A percentile compares a stretch with the other conserved stretches of the same genome.
Conservation (phyloP, 1,139 yeast genomes). For the Yamadazyma epiphylla region DNA sequence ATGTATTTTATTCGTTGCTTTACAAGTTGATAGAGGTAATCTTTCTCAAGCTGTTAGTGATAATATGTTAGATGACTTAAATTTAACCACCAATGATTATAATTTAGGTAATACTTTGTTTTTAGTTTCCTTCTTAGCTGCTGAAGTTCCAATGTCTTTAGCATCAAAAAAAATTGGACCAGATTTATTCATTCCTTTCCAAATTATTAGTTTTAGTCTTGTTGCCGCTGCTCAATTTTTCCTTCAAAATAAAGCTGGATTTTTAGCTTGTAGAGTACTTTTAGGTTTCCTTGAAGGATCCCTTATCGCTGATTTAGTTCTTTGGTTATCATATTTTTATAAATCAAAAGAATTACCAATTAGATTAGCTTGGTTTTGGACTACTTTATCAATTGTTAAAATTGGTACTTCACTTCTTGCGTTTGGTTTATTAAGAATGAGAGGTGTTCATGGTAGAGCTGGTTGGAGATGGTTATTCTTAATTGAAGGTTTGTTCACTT, state of each 20-base stretch:
- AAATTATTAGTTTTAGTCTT: constrained; percentile 23
- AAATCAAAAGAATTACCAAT: constrained; percentile 22
- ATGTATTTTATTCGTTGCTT: constrained; percentile 26
- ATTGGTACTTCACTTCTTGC: constrained; percentile 25
- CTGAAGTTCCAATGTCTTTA: constrained; percentile 32
- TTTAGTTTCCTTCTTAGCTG: constrained; percentile 27
- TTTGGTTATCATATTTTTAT: constrained; percentile 31
- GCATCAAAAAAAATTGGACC: constrained; percentile 30
- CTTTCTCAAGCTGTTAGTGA: constrained; percentile 27
- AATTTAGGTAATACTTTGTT: constrained; percentile 29
- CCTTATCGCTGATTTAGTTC: constrained; percentile 25
- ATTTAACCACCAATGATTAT: constrained; percentile 25
- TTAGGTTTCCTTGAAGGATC: constrained; percentile 29
- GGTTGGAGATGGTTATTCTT: constrained; percentile 71
- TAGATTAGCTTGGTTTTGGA: constrained; percentile 24
- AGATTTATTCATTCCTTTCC: constrained; percentile 31
- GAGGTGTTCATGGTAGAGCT: constrained; percentile 22
- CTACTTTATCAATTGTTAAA: constrained; percentile 22
- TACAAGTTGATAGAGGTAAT: constrained; percentile 29
- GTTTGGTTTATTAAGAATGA: constrained; percentile 25
- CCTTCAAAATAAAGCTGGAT: constrained; percentile 17
- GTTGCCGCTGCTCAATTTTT: constrained; percentile 23
- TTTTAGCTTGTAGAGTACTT: constrained; percentile 23
- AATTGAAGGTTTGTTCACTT: constrained; percentile 58
- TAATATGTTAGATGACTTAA: constrained; percentile 23